These are phyloP conservation scores for Ilyonectria sp. DNA, from an alignment of 2,329 filamentous ascomycete species.

Conservation along the genomic window DNA sequence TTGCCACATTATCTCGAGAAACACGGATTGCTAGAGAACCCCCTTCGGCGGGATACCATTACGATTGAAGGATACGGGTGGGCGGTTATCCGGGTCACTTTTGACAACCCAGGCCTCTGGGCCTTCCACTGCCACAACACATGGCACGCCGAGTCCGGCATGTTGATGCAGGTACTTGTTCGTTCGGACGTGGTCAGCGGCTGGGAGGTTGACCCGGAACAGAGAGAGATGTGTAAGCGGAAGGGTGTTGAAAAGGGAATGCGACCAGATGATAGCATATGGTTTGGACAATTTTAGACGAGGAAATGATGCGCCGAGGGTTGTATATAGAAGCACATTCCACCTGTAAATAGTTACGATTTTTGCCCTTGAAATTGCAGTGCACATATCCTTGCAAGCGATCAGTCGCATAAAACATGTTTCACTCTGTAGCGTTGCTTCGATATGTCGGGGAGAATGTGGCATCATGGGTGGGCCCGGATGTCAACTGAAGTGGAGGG, in stretches of 20 bases:
- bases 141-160: slow-evolving; percentile 72
- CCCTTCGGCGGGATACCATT: slow-evolving; percentile 60
- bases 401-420: too few relatives aligned
- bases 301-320: not conserved
- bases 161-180: slow-evolving; percentile 71
- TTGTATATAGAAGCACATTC: too few relatives aligned
- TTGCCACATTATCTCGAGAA: slow-evolving; percentile 46
- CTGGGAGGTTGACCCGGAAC: slow-evolving; percentile 45
- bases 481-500: too few relatives aligned
- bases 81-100: slow-evolving; percentile 67
- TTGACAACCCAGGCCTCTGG: slow-evolving; percentile 73
- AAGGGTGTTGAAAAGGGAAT: slow-evolving; percentile 51
- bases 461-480: too few relatives aligned
- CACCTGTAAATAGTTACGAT: not conserved
- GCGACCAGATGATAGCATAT: slow-evolving; percentile 54
- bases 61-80: slow-evolving; percentile 69
- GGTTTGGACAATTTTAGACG: slow-evolving; percentile 53
- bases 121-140: slow-evolving; percentile 72
- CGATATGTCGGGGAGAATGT: too few relatives aligned
- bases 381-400: too few relatives aligned
- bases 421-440: too few relatives aligned
- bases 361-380: not conserved
- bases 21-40: slow-evolving; percentile 49
- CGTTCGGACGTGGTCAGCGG: slow-evolving; percentile 46
- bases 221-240: slow-evolving; percentile 48